Evolutionary conservation across 192 early-diverging fungal genomes (phyloP).

Genomic region (Entomortierella beljakovae): DNA sequence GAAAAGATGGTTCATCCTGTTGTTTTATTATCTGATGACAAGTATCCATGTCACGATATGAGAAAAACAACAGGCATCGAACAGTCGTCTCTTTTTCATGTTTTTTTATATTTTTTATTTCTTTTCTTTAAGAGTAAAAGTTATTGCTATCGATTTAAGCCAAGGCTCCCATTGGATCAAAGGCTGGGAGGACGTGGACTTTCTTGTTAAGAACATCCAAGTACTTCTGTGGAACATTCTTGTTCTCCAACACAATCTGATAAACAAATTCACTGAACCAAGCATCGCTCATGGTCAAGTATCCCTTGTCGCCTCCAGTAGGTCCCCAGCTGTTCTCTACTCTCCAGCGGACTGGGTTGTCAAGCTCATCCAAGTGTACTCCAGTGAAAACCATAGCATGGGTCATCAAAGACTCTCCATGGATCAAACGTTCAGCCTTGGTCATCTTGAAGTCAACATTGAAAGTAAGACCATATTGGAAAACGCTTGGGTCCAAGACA

Average conservation of each 20-base stretch:
- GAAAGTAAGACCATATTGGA: conserved; percentile 77
- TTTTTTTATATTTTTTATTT: neutral
- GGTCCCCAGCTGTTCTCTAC: conserved; percentile 82
- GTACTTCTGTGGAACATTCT: conserved; percentile 66
- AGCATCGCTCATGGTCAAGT: conserved; percentile 79
- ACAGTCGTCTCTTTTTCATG: too few relatives aligned
- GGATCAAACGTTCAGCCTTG: conserved; percentile 77
- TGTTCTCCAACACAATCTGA: conserved; percentile 82
- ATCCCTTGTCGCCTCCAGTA: conserved; percentile 76
- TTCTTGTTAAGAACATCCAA: conserved; percentile 72
- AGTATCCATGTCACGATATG: too few relatives aligned
- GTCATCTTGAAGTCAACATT: conserved; percentile 66
- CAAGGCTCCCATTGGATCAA: conserved; percentile 83
- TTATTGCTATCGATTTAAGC: too few relatives aligned
- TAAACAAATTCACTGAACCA: conserved; percentile 87
- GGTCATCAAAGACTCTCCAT: conserved; percentile 81
- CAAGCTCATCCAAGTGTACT: conserved; percentile 74
- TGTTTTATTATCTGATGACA: too few relatives aligned
- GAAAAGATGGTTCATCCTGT: too few relatives aligned
- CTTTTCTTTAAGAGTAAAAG: neutral
- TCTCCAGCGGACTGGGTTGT: conserved; percentile 76
- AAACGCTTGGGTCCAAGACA: conserved; percentile 70
- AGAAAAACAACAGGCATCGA: too few relatives aligned
- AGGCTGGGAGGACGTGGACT: conserved; percentile 76
- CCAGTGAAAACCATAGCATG: conserved; percentile 87